Evolutionary conservation across 2,329 filamentous ascomycete genomes (phyloP), one percentile per base, ranked within the genome.

Genomic region (Hyphodiscus sp.): DNA sequence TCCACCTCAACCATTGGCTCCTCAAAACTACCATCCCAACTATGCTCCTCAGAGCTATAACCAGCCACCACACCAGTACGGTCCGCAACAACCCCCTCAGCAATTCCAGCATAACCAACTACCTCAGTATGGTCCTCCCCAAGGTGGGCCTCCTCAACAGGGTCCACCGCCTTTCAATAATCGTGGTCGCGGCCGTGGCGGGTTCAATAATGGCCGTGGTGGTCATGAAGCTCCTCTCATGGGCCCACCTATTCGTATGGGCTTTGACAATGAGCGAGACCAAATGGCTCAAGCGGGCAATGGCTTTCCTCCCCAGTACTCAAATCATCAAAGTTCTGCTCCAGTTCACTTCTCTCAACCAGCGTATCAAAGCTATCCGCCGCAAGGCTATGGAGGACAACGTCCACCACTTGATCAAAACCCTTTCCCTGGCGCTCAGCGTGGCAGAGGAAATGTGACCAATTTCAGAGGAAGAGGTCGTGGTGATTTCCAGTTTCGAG

Each of bases 1-100:
- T 47, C 59, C 65, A 47, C 58, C 67, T 48, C 63, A 73, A 51
- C 76, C 77, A 26, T 68, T 82, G 33, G 73, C 78, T 48, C 69
- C 76, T 30, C 71, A 76, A 56, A 79, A 78, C 61, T 82, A 82
- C 61, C 80, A 82, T 59, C 78, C 78, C 33, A 81, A 79, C 66
- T 83, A 81, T 63, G 74, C 79, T 41, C 76, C 76, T 42, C 81
- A 82, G 61, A 67, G 73, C 9, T 83, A 82, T 54, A 67, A 76
- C 50, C 69, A 58, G 49, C 68, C 68, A 53, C 70, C 69, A 38
- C 68, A 68, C 46, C 70, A 67, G 61, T 70, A 73, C 58, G 70
- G 63, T 45, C 67, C 64, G 16, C 66, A 68, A 42, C 62, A 65
- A 50, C 64, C 66, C 43, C 57, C 63, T 15, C 63, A 63, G 20